These are phyloP conservation scores for Taphrina flavorubra DNA, from an alignment of 1,139 yeast species.

Conservation along the genomic window DNA sequence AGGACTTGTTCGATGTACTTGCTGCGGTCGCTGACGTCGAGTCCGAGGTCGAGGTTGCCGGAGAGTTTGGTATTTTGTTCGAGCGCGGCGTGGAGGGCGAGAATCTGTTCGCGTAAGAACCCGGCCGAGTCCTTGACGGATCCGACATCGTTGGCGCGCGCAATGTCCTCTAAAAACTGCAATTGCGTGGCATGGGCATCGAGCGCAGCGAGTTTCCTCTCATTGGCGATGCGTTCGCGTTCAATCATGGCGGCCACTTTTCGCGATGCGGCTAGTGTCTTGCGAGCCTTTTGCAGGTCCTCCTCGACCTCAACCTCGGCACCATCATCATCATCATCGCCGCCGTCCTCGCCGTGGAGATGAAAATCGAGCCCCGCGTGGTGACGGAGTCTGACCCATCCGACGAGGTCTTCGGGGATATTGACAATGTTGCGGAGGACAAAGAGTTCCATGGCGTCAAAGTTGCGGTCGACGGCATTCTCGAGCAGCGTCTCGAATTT, in stretches of 20 bases:
- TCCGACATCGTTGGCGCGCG: constrained; percentile 39
- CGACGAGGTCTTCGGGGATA: constrained; percentile 73
- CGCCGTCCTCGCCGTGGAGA: too few relatives aligned
- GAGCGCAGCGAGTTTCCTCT: constrained; percentile 20
- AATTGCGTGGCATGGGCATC: constrained; percentile 29
- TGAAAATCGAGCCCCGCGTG: constrained; percentile 56
- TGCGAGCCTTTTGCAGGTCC: constrained; percentile 31
- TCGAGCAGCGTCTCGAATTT: constrained; percentile 79
- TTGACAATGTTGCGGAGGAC: constrained; percentile 75
- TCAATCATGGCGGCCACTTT: constrained; percentile 17
- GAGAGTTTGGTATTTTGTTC: constrained; percentile 25
- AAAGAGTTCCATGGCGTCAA: constrained; percentile 85
- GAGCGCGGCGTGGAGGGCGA: constrained; percentile 32
- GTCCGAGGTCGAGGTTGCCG: constrained; percentile 13
- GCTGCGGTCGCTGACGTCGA: constrained; percentile 25
- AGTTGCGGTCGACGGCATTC: constrained; percentile 77
- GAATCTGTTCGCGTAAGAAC: constrained; percentile 41
- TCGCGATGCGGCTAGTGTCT: constrained; percentile 27
- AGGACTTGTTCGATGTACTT: constrained; percentile 33
- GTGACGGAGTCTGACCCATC: constrained; percentile 71
- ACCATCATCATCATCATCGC: constrained; percentile 15
- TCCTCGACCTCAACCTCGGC: constrained; percentile 41
- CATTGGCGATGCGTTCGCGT: constrained; percentile 19
- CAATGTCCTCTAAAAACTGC: constrained; percentile 34
- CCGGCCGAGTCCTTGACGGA: constrained; percentile 41